Conservation (phyloP, 306 rosid species). For the Vigna mungo region DNA sequence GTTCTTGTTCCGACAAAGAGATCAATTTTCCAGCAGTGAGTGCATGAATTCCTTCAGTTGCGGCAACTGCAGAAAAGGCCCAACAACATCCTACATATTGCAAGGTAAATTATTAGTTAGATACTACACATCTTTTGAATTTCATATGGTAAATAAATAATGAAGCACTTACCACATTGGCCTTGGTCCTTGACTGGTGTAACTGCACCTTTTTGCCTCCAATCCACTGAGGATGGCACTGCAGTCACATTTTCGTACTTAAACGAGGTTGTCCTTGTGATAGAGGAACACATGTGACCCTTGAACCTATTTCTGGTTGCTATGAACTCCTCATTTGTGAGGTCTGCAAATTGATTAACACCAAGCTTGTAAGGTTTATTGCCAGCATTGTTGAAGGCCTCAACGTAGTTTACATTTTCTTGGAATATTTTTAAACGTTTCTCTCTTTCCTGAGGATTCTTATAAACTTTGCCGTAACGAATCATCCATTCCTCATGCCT, state of each 20-base stretch:
- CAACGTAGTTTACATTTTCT: conserved; percentile 47
- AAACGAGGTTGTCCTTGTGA: conserved; percentile 38
- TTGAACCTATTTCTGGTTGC: conserved; percentile 54
- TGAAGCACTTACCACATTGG: conserved; percentile 41
- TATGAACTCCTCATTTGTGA: conserved; percentile 55
- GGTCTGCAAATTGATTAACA: conserved; percentile 52
- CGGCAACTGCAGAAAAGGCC: conserved; percentile 60
- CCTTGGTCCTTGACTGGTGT: conserved; percentile 41
- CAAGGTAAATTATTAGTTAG: conserved; percentile 2
- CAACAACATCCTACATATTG: conserved; percentile 51
- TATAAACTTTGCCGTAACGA: conserved; percentile 38
- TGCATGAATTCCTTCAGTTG: conserved; percentile 53
- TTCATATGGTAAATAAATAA: neutral
- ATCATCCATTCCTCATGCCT: conserved; percentile 53
- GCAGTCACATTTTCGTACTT: conserved; percentile 43
- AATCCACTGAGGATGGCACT: conserved; percentile 42
- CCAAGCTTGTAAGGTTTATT: conserved; percentile 49
- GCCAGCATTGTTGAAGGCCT: conserved; percentile 41
- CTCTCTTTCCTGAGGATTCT: conserved; percentile 31
- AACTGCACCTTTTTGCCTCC: neutral
- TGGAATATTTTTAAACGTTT: conserved; percentile 41
- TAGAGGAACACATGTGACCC: conserved; percentile 45
- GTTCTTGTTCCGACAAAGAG: conserved; percentile 57
- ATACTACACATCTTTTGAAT: neutral
- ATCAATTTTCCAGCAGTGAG: conserved; percentile 40